A percentile compares a stretch with the other conserved stretches of the same genome.
These are phyloP conservation scores for Populus pruinosa DNA, from an alignment of 345 rosid genomes.

Conservation along the genomic window DNA sequence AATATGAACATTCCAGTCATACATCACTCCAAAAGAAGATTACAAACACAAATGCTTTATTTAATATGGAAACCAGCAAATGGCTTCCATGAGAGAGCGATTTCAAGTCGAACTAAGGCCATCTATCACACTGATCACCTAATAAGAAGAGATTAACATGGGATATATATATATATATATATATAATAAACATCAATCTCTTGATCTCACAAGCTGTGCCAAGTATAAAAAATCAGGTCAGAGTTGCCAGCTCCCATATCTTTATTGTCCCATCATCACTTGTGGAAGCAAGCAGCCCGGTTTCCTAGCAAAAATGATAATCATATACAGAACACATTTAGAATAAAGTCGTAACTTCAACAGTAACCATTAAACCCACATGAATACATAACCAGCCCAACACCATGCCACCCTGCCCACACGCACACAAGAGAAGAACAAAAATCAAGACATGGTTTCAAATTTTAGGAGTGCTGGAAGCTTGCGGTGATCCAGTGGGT, in stretches of 20 bases:
- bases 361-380: neutral
- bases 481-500: neutral
- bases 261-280: conserved; percentile 79
- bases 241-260: conserved; percentile 63
- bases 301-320: conserved; percentile 35
- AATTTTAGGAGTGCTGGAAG: neutral
- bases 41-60: too few species aligned
- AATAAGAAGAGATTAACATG: too few species aligned
- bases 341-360: neutral
- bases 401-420: neutral
- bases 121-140: too few species aligned
- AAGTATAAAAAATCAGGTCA: conserved; percentile 18
- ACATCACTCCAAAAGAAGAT: too few species aligned
- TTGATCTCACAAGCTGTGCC: neutral
- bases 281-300: conserved; percentile 66
- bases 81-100: too few species aligned
- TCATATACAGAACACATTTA: neutral
- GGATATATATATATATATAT: too few species aligned
- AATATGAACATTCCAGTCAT: too few species aligned
- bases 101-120: too few species aligned
- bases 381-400: too few species aligned
- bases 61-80: too few species aligned
- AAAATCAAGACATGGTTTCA: neutral
- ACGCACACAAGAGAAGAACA: neutral
- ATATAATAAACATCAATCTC: neutral